These are phyloP conservation scores for Neobulgaria alba DNA, from an alignment of 2,329 filamentous ascomycete species.

Conservation along the genomic window DNA sequence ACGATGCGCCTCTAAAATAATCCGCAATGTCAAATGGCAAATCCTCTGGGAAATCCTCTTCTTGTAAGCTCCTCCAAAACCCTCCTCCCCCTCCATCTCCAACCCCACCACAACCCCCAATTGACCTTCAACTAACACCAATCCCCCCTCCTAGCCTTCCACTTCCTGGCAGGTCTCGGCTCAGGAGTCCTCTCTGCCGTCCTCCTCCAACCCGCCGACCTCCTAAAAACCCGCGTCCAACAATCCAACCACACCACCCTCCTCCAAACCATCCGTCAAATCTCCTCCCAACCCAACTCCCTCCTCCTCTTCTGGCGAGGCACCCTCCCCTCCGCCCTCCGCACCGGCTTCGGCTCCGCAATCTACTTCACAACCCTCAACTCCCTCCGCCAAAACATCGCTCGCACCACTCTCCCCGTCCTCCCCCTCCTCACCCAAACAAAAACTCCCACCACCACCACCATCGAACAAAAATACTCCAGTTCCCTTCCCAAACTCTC, in stretches of 20 bases:
- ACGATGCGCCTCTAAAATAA: slow-evolving; percentile 17
- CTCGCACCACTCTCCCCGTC: slow-evolving; percentile 36
- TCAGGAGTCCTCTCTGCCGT: slow-evolving; percentile 84
- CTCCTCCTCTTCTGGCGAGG: slow-evolving; percentile 82
- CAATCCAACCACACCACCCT: slow-evolving; percentile 70
- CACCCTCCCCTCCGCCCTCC: slow-evolving; percentile 82
- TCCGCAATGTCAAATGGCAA: slow-evolving; percentile 41
- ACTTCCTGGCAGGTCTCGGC: slow-evolving; percentile 74
- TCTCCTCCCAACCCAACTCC: slow-evolving; percentile 53
- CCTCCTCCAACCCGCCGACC: slow-evolving; percentile 87
- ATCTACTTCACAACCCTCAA: slow-evolving; percentile 92
- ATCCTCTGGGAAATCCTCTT: slow-evolving; percentile 39
- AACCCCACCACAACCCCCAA: neutral
- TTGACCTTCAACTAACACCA: neutral
- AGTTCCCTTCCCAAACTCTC: slow-evolving; percentile 75
- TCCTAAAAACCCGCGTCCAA: slow-evolving; percentile 93
- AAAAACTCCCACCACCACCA: slow-evolving; percentile 23
- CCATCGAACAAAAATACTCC: slow-evolving; percentile 35
- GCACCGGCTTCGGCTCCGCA: slow-evolving; percentile 86
- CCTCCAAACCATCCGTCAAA: slow-evolving; percentile 56
- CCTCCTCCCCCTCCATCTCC: neutral
- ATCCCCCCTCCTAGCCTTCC: too few relatives aligned
- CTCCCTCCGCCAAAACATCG: slow-evolving; percentile 62
- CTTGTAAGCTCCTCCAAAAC: slow-evolving; percentile 31
- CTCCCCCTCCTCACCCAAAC: too few relatives aligned